Conservation (phyloP, 306 rosid species). For the Dryas octopetala region DNA sequence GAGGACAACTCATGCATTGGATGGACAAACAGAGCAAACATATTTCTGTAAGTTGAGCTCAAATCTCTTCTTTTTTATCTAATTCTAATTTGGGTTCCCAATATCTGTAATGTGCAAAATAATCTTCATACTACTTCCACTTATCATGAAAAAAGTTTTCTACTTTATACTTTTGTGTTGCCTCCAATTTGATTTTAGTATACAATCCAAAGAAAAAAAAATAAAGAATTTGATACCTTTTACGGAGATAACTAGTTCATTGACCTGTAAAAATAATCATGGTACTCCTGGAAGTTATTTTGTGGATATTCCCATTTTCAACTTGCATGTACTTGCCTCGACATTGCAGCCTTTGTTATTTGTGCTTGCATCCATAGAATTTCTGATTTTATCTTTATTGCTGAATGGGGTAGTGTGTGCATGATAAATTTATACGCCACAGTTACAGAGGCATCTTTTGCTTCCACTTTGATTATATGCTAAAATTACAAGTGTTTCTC, state of each 20-base stretch:
- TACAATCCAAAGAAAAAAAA: background rate
- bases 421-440: background rate
- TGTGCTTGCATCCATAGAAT: background rate
- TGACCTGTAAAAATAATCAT: background rate
- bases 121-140: background rate
- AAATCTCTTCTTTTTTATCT: background rate
- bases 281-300: background rate
- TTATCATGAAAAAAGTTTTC: background rate
- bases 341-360: background rate
- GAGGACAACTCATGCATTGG: slow-evolving; percentile 82
- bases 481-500: background rate
- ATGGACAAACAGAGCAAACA: slow-evolving; percentile 99
- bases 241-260: background rate
- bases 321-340: background rate
- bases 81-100: background rate
- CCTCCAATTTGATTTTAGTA: background rate
- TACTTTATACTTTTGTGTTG: background rate
- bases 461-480: slow-evolving; percentile 1
- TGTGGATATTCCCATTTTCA: slow-evolving; percentile 1
- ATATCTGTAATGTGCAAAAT: background rate
- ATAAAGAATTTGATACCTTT: background rate
- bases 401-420: background rate
- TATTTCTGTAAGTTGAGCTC: slow-evolving; percentile 63
- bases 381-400: background rate
- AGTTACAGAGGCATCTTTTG: background rate